Evolutionary conservation across 768 basidiomycete species (phyloP), one percentile per base, ranked within the genome.

Genomic region (Leccinellum albellum): DNA sequence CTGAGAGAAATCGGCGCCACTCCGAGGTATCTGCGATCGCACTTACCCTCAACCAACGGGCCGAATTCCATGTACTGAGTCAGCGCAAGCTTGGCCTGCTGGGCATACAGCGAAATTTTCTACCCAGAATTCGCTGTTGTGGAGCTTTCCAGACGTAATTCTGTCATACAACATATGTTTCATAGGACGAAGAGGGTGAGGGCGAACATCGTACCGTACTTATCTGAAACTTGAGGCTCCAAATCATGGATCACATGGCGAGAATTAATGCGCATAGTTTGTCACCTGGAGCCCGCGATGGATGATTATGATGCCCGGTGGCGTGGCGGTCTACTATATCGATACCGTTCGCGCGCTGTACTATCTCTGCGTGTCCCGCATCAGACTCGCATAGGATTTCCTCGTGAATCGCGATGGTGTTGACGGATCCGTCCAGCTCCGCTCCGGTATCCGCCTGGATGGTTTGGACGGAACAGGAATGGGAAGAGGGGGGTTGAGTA

Each of bases 391-490:
- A 20, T 26, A 31, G 40, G 40, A 40, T 35, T 17, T 17, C 51
- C 33, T 42, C 50, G 37, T 26, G 55, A 24, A 54, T 57, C 40
- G 44, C 37, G 31, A 21, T 23, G 20, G 40, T 24, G 23, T 33
- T 33, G n/a, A 48, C 32, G 48, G 49, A 33, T 55, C 57, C 47
- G 66, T 50, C 23, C 49, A 52, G 48, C 28, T 54, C 66, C 66
- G 45, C 14, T 57, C 63, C 66, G 57, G 52, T 28, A 40, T 53
- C 65, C 29, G 35, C 55, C 35, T 54, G 35, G 12, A 28, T 20
- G 49, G 42, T 0, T 6, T 23, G 46, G 51, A 40, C 7, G 55
- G 37, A 51, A 40, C 28, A 55, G 50, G 26, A 9, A 29, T 28
- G 20, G n/a, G 28, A 9, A 31, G 6, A 24, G 46, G 20, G 47